Base-by-base conservation (phyloP, 2,329 filamentous ascomycete genomes). In the Penicillium corylophilum region DNA sequence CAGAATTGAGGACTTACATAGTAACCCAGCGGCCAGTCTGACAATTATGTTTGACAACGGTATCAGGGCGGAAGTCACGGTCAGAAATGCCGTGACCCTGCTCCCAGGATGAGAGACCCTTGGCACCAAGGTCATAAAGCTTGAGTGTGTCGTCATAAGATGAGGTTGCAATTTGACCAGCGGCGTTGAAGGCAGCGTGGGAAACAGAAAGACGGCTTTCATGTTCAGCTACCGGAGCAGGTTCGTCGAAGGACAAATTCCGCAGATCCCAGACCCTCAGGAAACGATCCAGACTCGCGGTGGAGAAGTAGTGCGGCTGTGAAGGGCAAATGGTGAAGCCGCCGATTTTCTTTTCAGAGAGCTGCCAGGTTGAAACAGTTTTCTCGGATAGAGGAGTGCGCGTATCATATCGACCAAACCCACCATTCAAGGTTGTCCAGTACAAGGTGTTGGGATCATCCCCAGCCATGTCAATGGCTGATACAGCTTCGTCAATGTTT, bases 131-230 rank as follows among this genome's bases (percentile, higher is more conserved):
- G 60, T 92, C 83, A 73, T 97, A 90, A 9, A 99, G 88, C 67
- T 97, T 97, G 58, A 99, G 82, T 0, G 89, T 95, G 63, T 99
- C 91, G 65, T 99, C 94, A 68, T 99, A 99, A 0, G 88, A 93
- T 0, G 91, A 88, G 0, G 94, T 99, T 0, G 92, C 94, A 5
- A 99, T 78, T 58, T 95, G 89, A 0, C 93, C 94, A 0, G 82
- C 87, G 0, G 84, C 79, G 56, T 91, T 94, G 85, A 92, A 99
- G 0, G 92, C 89, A 0, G 93, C 94, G 69, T 96, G 92, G 0
- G 90, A 95, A 0, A 99, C 92, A 0, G 90, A 95, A 0, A 97
- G 76, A 2, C 87, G 82, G 18, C 88, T 94, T 47, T 84, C 79
- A 64, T 99, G 92, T 67, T 94, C 87, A 6, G 89, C 93, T 0